Evolutionary conservation across 371 early-diverging fungal species (phyloP), one percentile per base, ranked within the genome.

Genomic region (Basidiobolus heterosporus): DNA sequence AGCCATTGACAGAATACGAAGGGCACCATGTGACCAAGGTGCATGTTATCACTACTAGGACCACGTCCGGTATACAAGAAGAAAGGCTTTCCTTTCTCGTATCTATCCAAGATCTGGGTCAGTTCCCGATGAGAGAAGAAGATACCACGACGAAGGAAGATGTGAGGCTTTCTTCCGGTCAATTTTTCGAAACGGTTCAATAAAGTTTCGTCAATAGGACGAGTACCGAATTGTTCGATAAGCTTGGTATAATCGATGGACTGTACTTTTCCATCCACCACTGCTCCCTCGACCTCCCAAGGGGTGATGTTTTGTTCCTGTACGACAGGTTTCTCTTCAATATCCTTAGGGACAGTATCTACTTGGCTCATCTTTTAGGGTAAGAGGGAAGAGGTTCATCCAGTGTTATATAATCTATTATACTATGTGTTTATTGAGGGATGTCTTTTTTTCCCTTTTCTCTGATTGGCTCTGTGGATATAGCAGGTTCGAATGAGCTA

Each of bases 61-160:
- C 99, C 99, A 56, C 99, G 88, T n/a, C 99, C 99, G 16, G 99
- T 99, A 70, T 99, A 99, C 45, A 99, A 67, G 64, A 80, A 99
- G 69, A 98, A 97, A 9, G 96, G 91, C 66, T 95, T 88, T 65
- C 86, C 87, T 56, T 88, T 78, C 66, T 92, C 92, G 62, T 73
- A 78, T 36, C 83, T 72, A 61, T 97, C 93, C 40, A 99, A 67
- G 47, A 98, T 88, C 44, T 65, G 59, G 39, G 56, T 72, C 55
- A 99, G 73, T 52, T 99, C 99, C 65, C 94, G 66, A 69, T 99
- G 99, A 45, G 97, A 98, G 67, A 98, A 98, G 61, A 98, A 94
- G 36, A 95, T 69, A 20, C 92, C 91, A 50, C 99, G 77, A 50
- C 91, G 75, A 51, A 99, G 69, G 46, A 91, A 80, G 46, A 74